phyloP scores from a whole-genome alignment of 306 rosid genomes.

The Quillaja saponaria region DNA sequence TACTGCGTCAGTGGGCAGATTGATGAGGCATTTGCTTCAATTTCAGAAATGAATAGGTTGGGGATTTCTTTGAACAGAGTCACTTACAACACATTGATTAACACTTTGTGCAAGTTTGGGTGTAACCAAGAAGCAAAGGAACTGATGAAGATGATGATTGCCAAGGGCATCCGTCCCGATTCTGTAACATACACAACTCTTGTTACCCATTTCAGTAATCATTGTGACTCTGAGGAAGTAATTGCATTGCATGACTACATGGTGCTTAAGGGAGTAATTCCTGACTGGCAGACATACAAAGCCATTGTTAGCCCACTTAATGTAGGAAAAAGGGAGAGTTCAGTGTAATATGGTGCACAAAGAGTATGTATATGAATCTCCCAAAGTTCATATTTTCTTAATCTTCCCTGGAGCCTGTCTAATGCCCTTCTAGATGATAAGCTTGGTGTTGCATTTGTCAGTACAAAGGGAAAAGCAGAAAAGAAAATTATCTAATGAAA shows the following conservation, averaged over 20 bases:
- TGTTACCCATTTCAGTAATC: constrained; percentile 39
- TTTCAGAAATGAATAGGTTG: constrained; percentile 38
- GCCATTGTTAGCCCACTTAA: constrained; percentile 39
- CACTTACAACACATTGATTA: constrained; percentile 55
- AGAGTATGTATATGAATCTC: too few species aligned
- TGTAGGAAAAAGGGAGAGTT: constrained; percentile 23
- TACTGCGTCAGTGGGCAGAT: constrained; percentile 40
- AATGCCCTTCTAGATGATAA: too few species aligned
- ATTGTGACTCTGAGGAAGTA: constrained; percentile 38
- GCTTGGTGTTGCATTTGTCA: too few species aligned
- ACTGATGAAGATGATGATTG: constrained; percentile 47
- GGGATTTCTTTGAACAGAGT: constrained; percentile 45
- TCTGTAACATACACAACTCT: constrained; percentile 53
- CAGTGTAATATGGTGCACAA: neutral
- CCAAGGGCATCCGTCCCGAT: constrained; percentile 48
- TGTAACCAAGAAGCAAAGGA: constrained; percentile 43
- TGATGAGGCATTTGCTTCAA: constrained; percentile 37
- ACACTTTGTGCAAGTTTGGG: constrained; percentile 53
- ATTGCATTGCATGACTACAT: constrained; percentile 58
- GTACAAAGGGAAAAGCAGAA: too few species aligned
- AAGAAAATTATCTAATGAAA: too few species aligned
- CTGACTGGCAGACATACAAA: constrained; percentile 39
- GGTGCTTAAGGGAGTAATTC: constrained; percentile 55
- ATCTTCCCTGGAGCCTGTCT: too few species aligned
- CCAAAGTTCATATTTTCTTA: too few species aligned